A percentile compares a stretch with the other conserved stretches of the same genome.
These are phyloP conservation scores for Clarireedia sp. DNA, from an alignment of 2,329 filamentous ascomycete genomes.

Conservation along the genomic window DNA sequence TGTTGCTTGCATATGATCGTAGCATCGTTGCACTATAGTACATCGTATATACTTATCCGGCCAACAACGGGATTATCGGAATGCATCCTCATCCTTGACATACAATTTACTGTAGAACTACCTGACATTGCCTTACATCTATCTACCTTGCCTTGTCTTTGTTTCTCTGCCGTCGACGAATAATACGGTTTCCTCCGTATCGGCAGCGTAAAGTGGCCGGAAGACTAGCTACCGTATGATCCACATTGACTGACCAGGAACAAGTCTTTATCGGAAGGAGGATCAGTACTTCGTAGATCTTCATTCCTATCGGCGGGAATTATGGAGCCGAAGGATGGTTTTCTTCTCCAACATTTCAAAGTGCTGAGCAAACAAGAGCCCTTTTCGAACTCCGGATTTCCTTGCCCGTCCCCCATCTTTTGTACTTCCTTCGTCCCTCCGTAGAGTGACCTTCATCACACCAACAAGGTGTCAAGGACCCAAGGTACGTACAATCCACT, in stretches of 20 bases:
- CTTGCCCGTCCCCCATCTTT: too few relatives aligned
- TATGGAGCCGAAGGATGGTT: not conserved
- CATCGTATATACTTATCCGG: conserved; percentile 2
- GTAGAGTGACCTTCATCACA: too few relatives aligned
- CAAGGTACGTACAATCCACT: not conserved
- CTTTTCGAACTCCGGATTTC: too few relatives aligned
- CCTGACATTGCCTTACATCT: not conserved
- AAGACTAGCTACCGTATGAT: not conserved
- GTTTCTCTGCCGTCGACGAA: not conserved
- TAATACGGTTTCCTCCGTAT: not conserved
- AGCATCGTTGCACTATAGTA: not conserved
- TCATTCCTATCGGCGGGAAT: not conserved
- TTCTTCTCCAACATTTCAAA: not conserved
- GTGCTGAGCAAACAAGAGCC: too few relatives aligned
- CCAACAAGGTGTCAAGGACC: too few relatives aligned
- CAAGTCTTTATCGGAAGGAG: not conserved
- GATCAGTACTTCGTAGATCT: not conserved
- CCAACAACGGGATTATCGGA: conserved; percentile 1
- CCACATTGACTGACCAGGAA: not conserved
- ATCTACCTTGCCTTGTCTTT: too few relatives aligned
- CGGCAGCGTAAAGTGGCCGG: not conserved
- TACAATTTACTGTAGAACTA: not conserved
- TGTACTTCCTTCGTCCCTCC: too few relatives aligned
- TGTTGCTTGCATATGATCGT: conserved; percentile 2
- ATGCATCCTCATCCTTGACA: not conserved